Conservation (phyloP, 345 rosid species). For the Salix purpurea region DNA sequence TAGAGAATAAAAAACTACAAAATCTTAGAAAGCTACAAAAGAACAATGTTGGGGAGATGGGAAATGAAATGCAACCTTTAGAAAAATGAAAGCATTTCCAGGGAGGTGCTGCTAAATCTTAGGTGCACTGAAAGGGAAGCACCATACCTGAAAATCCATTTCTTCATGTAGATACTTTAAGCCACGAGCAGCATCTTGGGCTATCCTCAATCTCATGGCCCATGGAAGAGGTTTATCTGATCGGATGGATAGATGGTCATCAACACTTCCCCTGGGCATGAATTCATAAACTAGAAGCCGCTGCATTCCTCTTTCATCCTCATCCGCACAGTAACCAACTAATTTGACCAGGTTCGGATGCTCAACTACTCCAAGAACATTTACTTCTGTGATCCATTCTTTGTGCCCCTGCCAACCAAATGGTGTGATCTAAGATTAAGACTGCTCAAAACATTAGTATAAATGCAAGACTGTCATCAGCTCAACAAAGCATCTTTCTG, state of each 20-base stretch:
- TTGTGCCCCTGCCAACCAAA: slow-evolving; percentile 69
- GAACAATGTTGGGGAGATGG: background rate
- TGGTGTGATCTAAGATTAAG: background rate
- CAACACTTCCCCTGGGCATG: slow-evolving; percentile 80
- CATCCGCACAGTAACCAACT: slow-evolving; percentile 88
- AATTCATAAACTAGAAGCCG: slow-evolving; percentile 78
- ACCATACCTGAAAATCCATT: slow-evolving; percentile 81
- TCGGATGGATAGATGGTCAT: slow-evolving; percentile 50
- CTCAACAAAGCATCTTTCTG: slow-evolving; percentile 1
- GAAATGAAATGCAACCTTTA: background rate
- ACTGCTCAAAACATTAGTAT: background rate
- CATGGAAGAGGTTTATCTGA: slow-evolving; percentile 62
- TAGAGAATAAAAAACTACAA: too few species aligned
- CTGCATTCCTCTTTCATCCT: slow-evolving; percentile 89
- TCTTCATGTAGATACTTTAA: slow-evolving; percentile 74
- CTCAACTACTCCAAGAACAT: slow-evolving; percentile 81
- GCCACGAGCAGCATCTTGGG: slow-evolving; percentile 90
- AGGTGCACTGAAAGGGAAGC: background rate
- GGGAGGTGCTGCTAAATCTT: background rate
- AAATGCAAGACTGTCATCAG: background rate
- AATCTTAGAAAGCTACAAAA: background rate
- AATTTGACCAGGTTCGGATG: slow-evolving; percentile 85
- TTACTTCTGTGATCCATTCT: slow-evolving; percentile 91
- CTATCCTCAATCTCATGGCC: slow-evolving; percentile 75
- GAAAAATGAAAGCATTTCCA: background rate